Base-by-base conservation (phyloP, 371 early-diverging fungal species). In the Sporodiniella umbellata region DNA sequence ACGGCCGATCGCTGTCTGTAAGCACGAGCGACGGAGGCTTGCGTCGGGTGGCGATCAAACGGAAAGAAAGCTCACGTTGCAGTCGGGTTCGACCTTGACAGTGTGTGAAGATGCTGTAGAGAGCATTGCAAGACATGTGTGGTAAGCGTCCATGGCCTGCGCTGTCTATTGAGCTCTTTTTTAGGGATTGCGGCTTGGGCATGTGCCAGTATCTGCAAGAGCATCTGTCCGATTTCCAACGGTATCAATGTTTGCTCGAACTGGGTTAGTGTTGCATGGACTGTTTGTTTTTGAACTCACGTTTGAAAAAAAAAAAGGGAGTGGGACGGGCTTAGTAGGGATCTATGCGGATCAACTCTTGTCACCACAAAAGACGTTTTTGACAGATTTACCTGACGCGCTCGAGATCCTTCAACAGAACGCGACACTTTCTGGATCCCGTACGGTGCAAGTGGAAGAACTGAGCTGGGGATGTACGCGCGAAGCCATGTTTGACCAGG, bases 251-350 rank as follows among this genome's bases (percentile, higher is more conserved):
- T 10, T 33, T 69, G 23, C 25, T 69, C 8, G 72, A 71, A 46
- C 51, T 71, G n/a, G n/a, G n/a, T n/a, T n/a, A n/a, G n/a, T n/a
- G n/a, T n/a, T n/a, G n/a, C n/a, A n/a, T n/a, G n/a, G n/a, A n/a
- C n/a, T n/a, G n/a, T n/a, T n/a, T n/a, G n/a, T n/a, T n/a, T n/a
- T n/a, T n/a, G n/a, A n/a, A n/a, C n/a, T n/a, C n/a, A n/a, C n/a
- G n/a, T n/a, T 18, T 51, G 8, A 22, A 12, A 14, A 15, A 28
- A 17, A 21, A 5, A 35, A 35, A 51, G 77, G 78, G 8, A 73
- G 75, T 47, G 79, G 79, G 6, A 78, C 79, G 12, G 79, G 71
- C 6, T 35, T 75, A 15, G 72, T 62, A 14, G 79, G 79, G 0
- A 56, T 78, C 2, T 70, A 61, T 54, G 64, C 62, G 18, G 66